These are phyloP conservation scores for Cornus suecica DNA, from an alignment of 148 eudicot genomes.

Conservation along the genomic window DNA sequence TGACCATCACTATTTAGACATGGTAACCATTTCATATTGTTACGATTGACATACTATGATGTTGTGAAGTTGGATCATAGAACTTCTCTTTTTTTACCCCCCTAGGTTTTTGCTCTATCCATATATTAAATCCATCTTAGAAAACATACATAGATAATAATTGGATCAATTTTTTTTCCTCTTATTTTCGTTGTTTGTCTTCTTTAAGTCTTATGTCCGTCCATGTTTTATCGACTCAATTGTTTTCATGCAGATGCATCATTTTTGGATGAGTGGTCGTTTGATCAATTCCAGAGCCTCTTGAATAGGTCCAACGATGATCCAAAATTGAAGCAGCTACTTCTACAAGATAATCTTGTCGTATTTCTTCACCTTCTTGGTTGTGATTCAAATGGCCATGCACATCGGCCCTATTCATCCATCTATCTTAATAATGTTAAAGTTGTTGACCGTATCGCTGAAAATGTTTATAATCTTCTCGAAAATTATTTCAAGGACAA, in stretches of 20 bases:
- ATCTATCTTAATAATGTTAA: conserved; percentile 94
- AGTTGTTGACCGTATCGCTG: conserved; percentile 88
- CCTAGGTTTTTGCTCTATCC: neutral
- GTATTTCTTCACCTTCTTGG: conserved; percentile 91
- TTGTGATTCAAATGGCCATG: conserved; percentile 97
- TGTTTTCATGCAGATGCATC: conserved; percentile 82
- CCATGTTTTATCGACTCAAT: conserved; percentile 24
- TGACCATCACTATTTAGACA: neutral
- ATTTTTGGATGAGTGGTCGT: conserved; percentile 98
- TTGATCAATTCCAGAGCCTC: conserved; percentile 84
- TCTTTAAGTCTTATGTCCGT: conserved; percentile 7
- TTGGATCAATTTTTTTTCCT: neutral
- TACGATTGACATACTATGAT: neutral
- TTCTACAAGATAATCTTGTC: conserved; percentile 71
- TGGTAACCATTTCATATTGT: neutral
- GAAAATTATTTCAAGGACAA: conserved; percentile 85
- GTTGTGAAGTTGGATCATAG: neutral
- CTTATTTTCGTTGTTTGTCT: neutral
- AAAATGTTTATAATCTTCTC: conserved; percentile 74
- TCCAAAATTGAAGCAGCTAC: conserved; percentile 54
- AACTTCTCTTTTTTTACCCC: neutral
- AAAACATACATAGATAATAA: neutral
- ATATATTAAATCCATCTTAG: neutral
- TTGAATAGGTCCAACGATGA: conserved; percentile 79
- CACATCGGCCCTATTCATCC: conserved; percentile 90